Conservation (phyloP, 495 filamentous ascomycete species). For the Tuber borchii region DNA sequence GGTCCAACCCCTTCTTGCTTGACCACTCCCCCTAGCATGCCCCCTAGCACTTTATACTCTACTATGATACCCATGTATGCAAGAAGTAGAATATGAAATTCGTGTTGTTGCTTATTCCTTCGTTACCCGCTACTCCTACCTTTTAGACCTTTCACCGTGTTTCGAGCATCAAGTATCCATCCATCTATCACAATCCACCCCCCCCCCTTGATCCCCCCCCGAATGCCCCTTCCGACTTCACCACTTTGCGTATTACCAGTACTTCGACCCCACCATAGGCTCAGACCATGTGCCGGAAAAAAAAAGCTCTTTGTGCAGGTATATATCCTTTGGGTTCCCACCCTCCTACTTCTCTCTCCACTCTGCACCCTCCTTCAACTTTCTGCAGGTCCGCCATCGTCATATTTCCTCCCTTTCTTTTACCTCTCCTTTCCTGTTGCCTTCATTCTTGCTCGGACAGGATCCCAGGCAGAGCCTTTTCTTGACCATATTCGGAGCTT, state of each 20-base stretch:
- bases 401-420: constrained; percentile 9
- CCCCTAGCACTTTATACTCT: too few relatives aligned
- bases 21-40: not conserved
- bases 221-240: not conserved
- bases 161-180: constrained; percentile 10
- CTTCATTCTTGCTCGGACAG: constrained; percentile 21
- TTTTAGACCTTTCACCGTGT: constrained; percentile 12
- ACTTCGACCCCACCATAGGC: constrained; percentile 2
- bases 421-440: constrained; percentile 28
- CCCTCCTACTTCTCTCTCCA: constrained; percentile 8
- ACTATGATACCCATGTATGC: constrained; percentile 9
- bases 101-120: constrained; percentile 10
- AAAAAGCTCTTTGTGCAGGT: constrained; percentile 6
- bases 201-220: not conserved
- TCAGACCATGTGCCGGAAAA: constrained; percentile 13
- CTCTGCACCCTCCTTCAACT: constrained; percentile 25
- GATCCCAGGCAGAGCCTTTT: constrained; percentile 37
- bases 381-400: constrained; percentile 24
- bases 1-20: constrained; percentile 4
- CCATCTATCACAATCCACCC: constrained; percentile 1
- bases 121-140: constrained; percentile 19
- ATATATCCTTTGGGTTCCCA: constrained; percentile 20
- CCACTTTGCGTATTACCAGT: constrained; percentile 5
- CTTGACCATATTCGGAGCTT: constrained; percentile 39
- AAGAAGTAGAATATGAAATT: constrained; percentile 10